Evolutionary conservation across 2,329 filamentous ascomycete genomes (phyloP), one percentile per base, ranked within the genome.

Genomic region (Lojkania enalia): DNA sequence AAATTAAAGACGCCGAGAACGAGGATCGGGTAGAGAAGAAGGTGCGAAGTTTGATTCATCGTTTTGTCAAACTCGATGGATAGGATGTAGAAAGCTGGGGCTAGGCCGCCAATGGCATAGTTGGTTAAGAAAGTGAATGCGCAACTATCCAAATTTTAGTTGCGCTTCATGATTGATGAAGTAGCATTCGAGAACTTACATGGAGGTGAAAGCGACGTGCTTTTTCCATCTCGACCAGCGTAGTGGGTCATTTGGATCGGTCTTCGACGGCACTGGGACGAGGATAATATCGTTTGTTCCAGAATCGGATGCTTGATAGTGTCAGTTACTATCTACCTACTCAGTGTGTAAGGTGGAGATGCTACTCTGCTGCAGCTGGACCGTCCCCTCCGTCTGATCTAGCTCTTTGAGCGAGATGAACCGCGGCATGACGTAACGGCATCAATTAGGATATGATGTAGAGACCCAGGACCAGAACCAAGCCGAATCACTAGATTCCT

Each of bases 1-100:
- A 79, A 78, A 52, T 79, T 79, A 57, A 75, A 76, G 20, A 75
- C 70, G 1, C 76, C 75, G 2, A 79, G 69, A 1, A 76, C 70
- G 2, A 78, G 60, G 49, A 79, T 75, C 1, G 68, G 69, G 57
- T 65, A 72, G 11, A 70, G 52, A 1, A 73, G 60, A 1, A 73
- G 50, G 16, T 61, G 62, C 13, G 71, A 72, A 2, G 75, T 73
- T 39, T 77, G 70, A 4, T 71, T 74, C 59, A 70, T 65, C 2
- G 70, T 64, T 55, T 73, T 74, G 47, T 69, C 50, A 57, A 78
- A 79, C 49, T 78, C 72, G 12, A 75, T 55, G 12, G 71, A 52
- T 54, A 77, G 52, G 63, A 65, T 37, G 69, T 71, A 64, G 71
- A 71, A 58, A 48, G 76, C 49, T 54, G 74, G 72, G 2, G 72